Evolutionary conservation across 768 basidiomycete species (phyloP).

Genomic region (Lentinula sp.): DNA sequence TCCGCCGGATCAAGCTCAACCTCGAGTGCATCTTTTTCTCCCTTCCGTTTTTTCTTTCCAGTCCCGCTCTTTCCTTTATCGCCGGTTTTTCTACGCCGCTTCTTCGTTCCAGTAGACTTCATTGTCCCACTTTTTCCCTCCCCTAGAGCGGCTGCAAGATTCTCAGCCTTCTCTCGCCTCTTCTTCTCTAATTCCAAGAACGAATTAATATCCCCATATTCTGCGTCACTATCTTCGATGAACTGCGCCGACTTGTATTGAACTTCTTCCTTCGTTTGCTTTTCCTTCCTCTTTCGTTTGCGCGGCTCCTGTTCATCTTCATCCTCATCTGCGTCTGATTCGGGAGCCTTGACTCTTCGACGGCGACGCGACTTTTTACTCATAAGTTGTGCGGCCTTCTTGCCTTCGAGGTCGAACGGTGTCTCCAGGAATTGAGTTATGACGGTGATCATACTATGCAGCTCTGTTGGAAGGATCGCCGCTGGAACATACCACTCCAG

Average conservation of each 20-base stretch:
- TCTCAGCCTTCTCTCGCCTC: constrained; percentile 48
- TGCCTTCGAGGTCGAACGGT: constrained; percentile 78
- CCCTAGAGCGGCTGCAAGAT: constrained; percentile 38
- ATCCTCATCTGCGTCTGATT: constrained; percentile 34
- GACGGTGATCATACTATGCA: constrained; percentile 64
- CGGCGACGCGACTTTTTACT: constrained; percentile 51
- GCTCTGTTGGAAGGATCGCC: constrained; percentile 54
- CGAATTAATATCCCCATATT: constrained; percentile 69
- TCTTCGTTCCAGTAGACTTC: constrained; percentile 46
- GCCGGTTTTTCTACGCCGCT: constrained; percentile 35
- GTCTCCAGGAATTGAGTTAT: constrained; percentile 78
- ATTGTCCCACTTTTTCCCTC: constrained; percentile 40
- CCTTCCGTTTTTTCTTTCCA: constrained; percentile 27
- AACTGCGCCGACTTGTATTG: constrained; percentile 85
- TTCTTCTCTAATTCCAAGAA: constrained; percentile 76
- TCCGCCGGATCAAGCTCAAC: constrained; percentile 12
- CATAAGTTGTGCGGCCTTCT: constrained; percentile 67
- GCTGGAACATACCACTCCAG: constrained; percentile 84
- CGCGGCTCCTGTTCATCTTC: constrained; percentile 48
- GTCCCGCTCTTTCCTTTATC: constrained; percentile 11
- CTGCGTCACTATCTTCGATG: constrained; percentile 87
- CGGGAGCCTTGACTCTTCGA: not conserved
- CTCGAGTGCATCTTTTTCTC: constrained; percentile 11
- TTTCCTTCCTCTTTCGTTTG: constrained; percentile 37
- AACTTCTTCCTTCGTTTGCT: constrained; percentile 47